These are phyloP conservation scores for Naganishia friedmannii DNA, from an alignment of 768 basidiomycete species.

Conservation along the genomic window DNA sequence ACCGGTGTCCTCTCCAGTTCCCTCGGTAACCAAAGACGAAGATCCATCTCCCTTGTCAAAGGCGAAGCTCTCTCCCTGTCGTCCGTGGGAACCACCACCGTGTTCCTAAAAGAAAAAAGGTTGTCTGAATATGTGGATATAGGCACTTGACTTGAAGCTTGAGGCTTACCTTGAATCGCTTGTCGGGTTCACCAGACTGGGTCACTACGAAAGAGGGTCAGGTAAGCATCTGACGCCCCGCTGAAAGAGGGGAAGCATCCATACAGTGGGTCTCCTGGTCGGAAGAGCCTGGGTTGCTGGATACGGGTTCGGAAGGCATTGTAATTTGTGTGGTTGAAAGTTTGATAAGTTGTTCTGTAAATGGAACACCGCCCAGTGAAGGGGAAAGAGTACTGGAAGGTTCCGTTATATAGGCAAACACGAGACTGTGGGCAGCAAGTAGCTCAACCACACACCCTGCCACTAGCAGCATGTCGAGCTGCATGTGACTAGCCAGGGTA, in stretches of 20 bases:
- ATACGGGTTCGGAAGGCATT: slow-evolving; percentile 21
- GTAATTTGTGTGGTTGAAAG: not conserved
- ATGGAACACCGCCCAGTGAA: not conserved
- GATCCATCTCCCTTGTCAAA: slow-evolving; percentile 54
- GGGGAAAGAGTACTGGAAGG: not conserved
- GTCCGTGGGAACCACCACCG: slow-evolving; percentile 45
- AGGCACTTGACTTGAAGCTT: not conserved
- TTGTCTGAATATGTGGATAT: not conserved
- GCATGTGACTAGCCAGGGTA: not conserved
- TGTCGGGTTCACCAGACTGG: slow-evolving; percentile 41
- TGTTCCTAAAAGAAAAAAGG: slow-evolving; percentile 48
- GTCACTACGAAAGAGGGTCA: slow-evolving; percentile 7
- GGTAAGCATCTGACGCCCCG: not conserved
- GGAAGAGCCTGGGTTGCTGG: slow-evolving; percentile 19
- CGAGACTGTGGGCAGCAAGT: too few species aligned
- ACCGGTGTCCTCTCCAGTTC: slow-evolving; percentile 42
- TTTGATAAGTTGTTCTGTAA: not conserved
- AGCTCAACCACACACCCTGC: too few species aligned
- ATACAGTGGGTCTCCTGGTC: slow-evolving; percentile 17
- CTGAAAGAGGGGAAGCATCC: not conserved
- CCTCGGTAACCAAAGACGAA: slow-evolving; percentile 44
- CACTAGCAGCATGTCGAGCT: not conserved
- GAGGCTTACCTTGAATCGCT: slow-evolving; percentile 42
- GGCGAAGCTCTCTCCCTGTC: slow-evolving; percentile 46
- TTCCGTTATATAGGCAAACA: too few species aligned